Conservation (phyloP, 768 basidiomycete species). For the Hygrocybe coccinea region DNA sequence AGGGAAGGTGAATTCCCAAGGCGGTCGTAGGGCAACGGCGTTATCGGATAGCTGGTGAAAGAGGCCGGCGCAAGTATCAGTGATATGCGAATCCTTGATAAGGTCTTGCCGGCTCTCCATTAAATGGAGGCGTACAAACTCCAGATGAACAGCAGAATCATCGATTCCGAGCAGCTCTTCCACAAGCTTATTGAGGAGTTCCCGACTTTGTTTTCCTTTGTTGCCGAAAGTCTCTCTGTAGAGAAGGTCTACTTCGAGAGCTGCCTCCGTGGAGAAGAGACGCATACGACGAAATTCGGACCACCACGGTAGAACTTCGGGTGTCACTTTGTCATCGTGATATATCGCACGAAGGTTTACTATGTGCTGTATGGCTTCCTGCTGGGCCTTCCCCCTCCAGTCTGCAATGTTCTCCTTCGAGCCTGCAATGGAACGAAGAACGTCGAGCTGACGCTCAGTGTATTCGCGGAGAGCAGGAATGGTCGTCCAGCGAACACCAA, state of each 20-base stretch:
- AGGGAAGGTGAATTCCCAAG: constrained; percentile 11
- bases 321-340: constrained; percentile 1
- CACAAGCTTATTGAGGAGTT: constrained; percentile 12
- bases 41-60: constrained; percentile 11
- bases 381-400: no score
- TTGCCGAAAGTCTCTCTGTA: constrained; percentile 10
- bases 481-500: constrained; percentile 14
- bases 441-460: constrained; percentile 12
- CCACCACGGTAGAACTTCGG: constrained; percentile 13
- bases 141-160: constrained; percentile 14
- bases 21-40: constrained; percentile 8
- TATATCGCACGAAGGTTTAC: constrained; percentile 6
- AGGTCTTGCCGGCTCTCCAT: constrained; percentile 16
- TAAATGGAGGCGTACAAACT: constrained; percentile 11
- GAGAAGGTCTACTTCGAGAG: constrained; percentile 8
- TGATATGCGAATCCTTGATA: constrained; percentile 13
- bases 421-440: constrained; percentile 7
- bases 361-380: no score
- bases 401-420: no score
- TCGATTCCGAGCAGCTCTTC: constrained; percentile 11
- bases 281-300: constrained; percentile 15
- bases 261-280: constrained; percentile 9
- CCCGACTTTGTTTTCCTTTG: constrained; percentile 6
- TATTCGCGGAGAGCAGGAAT: constrained; percentile 11
- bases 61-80: constrained; percentile 12